phyloP scores from a whole-genome alignment of 192 early-diverging fungal species.

The Coemansia sp. region DNA sequence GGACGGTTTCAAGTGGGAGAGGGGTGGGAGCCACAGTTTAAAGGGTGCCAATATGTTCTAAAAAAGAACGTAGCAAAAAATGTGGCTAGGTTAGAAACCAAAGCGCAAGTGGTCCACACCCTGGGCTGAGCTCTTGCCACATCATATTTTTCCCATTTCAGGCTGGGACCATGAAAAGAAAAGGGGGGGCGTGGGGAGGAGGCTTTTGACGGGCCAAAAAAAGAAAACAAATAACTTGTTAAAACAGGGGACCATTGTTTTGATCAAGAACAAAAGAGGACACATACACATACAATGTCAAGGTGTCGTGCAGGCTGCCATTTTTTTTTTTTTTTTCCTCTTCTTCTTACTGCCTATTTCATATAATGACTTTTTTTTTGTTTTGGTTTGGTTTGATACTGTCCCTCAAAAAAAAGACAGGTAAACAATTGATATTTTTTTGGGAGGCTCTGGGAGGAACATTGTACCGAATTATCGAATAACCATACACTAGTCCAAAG shows the following conservation, averaged over 20 bases:
- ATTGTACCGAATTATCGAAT: slow-evolving; percentile 2
- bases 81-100: neutral
- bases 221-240: neutral
- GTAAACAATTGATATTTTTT: neutral
- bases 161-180: neutral
- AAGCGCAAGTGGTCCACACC: slow-evolving; percentile 2
- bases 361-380: neutral
- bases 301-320: neutral
- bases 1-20: neutral
- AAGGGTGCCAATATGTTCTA: neutral
- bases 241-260: neutral
- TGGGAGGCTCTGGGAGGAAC: neutral
- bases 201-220: slow-evolving; percentile 7
- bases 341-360: neutral
- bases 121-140: neutral
- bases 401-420: neutral
- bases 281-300: neutral
- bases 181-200: slow-evolving; percentile 5
- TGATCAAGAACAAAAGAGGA: neutral
- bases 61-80: slow-evolving; percentile 5
- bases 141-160: neutral
- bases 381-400: neutral
- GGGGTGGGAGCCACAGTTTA: slow-evolving; percentile 1
- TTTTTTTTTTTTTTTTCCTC: too few species aligned
- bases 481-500: neutral